These are phyloP conservation scores for Davidsoniella australis DNA, from an alignment of 2,329 filamentous ascomycete species.

Conservation along the genomic window DNA sequence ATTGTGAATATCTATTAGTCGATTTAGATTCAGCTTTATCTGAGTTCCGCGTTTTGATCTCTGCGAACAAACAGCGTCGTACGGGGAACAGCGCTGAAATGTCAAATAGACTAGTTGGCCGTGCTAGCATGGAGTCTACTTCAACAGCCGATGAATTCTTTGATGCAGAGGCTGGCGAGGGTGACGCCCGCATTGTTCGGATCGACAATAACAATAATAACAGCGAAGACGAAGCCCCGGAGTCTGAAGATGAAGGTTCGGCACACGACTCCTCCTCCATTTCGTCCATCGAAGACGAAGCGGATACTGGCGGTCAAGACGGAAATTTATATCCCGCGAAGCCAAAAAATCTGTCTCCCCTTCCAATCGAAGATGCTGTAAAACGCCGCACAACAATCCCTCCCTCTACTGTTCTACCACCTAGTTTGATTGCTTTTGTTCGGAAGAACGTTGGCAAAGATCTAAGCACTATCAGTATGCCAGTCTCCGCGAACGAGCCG, in stretches of 20 bases:
- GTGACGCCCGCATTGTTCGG: slow-evolving; percentile 50
- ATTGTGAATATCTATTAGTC: slow-evolving; percentile 65
- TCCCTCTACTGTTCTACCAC: slow-evolving; percentile 60
- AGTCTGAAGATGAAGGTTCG: slow-evolving; percentile 35
- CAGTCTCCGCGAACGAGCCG: slow-evolving; percentile 89
- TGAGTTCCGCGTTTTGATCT: slow-evolving; percentile 64
- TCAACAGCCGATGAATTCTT: slow-evolving; percentile 80
- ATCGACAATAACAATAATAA: slow-evolving; percentile 39
- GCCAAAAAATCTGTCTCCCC: slow-evolving; percentile 57
- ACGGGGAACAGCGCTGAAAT: slow-evolving; percentile 30
- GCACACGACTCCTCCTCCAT: slow-evolving; percentile 39
- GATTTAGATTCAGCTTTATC: slow-evolving; percentile 71
- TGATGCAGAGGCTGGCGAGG: slow-evolving; percentile 58
- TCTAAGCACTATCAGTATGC: slow-evolving; percentile 91
- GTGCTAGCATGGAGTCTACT: slow-evolving; percentile 63
- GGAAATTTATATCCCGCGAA: slow-evolving; percentile 55
- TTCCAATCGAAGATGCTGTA: slow-evolving; percentile 52
- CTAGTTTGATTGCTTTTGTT: slow-evolving; percentile 82
- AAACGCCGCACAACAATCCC: slow-evolving; percentile 53
- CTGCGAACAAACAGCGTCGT: slow-evolving; percentile 64
- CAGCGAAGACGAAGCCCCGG: slow-evolving; percentile 48
- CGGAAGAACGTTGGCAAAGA: slow-evolving; percentile 98
- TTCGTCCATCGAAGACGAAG: slow-evolving; percentile 42
- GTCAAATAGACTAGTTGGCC: slow-evolving; percentile 19
- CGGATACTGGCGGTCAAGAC: slow-evolving; percentile 41